Evolutionary conservation across 2,329 filamentous ascomycete genomes (phyloP).

Genomic region (Calonectria pauciramosa): DNA sequence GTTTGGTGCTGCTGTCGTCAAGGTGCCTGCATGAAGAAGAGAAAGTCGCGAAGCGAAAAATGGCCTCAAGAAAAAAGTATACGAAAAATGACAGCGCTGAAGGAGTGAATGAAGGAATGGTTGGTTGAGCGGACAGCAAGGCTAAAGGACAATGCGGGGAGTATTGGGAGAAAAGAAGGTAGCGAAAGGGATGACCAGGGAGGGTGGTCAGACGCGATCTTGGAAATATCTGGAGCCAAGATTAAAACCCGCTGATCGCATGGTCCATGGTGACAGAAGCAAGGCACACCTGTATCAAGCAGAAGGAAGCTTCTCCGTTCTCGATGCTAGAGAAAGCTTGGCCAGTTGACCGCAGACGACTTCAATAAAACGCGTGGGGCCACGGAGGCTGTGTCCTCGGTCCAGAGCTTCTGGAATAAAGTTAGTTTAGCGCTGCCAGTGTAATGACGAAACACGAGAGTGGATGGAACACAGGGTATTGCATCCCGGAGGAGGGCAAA

Average conservation of each 20-base stretch:
- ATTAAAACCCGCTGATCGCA: slow-evolving; percentile 6
- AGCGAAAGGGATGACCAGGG: neutral
- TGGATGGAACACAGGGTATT: slow-evolving; percentile 1
- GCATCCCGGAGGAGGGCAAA: neutral
- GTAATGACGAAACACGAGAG: slow-evolving; percentile 15
- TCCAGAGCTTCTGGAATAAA: slow-evolving; percentile 10
- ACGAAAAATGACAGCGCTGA: slow-evolving; percentile 4
- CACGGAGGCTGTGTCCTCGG: neutral
- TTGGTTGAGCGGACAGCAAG: neutral
- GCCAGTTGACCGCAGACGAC: neutral
- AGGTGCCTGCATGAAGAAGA: neutral
- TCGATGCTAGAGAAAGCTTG: slow-evolving; percentile 6
- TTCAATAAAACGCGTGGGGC: slow-evolving; percentile 3
- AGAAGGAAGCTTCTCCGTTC: neutral
- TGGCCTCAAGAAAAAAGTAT: neutral
- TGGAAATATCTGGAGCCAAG: slow-evolving; percentile 9
- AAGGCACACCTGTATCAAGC: neutral
- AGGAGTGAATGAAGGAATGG: neutral
- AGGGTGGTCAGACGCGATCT: neutral
- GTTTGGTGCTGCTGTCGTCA: neutral
- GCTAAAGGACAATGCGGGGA: neutral
- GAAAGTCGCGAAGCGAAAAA: neutral
- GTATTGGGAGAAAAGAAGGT: slow-evolving; percentile 12
- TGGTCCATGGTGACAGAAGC: neutral
- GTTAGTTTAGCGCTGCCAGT: neutral